A percentile compares a stretch with the other conserved stretches of the same genome.
Evolutionary conservation across 2,329 filamentous ascomycete species (phyloP).

Genomic region (Fusarium paranaense): DNA sequence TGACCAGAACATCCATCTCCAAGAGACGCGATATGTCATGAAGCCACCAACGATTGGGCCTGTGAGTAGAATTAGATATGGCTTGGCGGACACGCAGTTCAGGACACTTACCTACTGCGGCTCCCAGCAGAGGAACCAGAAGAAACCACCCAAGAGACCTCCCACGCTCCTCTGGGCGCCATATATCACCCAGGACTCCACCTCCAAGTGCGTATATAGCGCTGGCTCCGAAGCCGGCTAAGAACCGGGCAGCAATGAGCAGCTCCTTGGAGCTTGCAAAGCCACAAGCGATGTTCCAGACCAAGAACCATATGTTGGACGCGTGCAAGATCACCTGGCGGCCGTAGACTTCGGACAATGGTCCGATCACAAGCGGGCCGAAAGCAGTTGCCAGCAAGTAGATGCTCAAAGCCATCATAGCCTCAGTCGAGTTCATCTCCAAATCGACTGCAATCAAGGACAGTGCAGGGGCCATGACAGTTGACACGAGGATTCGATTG

Average conservation of each 20-base stretch:
- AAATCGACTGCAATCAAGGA: conserved; percentile 62
- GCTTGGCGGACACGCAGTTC: rapidly evolving
- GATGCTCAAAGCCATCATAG: conserved; percentile 60
- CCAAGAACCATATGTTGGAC: conserved; percentile 61
- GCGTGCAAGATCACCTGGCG: conserved; percentile 54
- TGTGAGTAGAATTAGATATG: background rate
- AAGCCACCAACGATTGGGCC: conserved; percentile 55
- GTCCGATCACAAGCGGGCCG: conserved; percentile 57
- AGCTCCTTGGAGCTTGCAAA: conserved; percentile 53
- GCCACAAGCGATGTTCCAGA: conserved; percentile 61
- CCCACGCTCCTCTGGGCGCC: conserved; percentile 58
- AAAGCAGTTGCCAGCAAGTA: conserved; percentile 58
- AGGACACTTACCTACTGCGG: conserved; percentile 48
- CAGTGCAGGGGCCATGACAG: conserved; percentile 65
- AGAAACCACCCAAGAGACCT: conserved; percentile 52
- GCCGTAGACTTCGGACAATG: conserved; percentile 62
- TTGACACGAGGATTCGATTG: conserved; percentile 63
- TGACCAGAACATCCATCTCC: conserved; percentile 61
- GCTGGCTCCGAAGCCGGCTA: conserved; percentile 62
- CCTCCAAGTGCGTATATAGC: conserved; percentile 59
- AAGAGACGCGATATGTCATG: conserved; percentile 50
- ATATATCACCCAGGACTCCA: conserved; percentile 61
- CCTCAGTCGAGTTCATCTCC: conserved; percentile 59
- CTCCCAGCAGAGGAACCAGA: conserved; percentile 54
- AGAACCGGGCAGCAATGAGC: conserved; percentile 58